Evolutionary conservation across 2,329 filamentous ascomycete genomes (phyloP).

Genomic region (Truncatella angustata): DNA sequence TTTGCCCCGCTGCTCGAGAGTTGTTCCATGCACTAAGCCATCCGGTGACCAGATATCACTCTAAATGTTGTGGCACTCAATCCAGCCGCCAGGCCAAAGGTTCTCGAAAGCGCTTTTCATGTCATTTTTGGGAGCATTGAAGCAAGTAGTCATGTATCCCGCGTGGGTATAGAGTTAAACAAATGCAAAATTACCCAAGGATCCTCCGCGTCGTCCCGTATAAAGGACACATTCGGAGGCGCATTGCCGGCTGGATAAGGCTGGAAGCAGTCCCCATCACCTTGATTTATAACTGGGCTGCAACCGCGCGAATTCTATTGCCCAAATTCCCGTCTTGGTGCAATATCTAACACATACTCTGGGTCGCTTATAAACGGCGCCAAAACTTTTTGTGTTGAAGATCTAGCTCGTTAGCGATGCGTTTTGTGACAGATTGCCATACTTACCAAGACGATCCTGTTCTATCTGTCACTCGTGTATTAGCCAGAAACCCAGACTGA

Average conservation of each 20-base stretch:
- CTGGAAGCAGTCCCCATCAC: neutral
- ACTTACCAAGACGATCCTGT: neutral
- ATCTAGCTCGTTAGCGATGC: neutral
- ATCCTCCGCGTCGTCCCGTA: neutral
- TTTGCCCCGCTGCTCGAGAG: neutral
- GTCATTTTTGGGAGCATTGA: neutral
- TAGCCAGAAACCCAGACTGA: too few species aligned
- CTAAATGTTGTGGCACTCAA: neutral
- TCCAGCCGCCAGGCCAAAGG: neutral
- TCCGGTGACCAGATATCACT: neutral
- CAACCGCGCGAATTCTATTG: neutral
- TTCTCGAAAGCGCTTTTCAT: neutral
- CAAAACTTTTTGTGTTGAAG: neutral
- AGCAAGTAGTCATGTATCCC: neutral
- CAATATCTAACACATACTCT: neutral
- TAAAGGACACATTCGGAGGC: neutral
- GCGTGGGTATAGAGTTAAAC: neutral
- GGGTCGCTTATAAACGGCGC: neutral
- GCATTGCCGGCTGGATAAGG: neutral
- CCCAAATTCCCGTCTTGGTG: neutral
- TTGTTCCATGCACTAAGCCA: neutral
- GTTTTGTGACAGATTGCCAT: neutral
- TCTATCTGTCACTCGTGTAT: too few species aligned
- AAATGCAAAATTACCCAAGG: neutral
- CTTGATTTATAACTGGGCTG: neutral